These are phyloP conservation scores for Willaertia magna DNA, from an alignment of 208 protist species.

Conservation along the genomic window DNA sequence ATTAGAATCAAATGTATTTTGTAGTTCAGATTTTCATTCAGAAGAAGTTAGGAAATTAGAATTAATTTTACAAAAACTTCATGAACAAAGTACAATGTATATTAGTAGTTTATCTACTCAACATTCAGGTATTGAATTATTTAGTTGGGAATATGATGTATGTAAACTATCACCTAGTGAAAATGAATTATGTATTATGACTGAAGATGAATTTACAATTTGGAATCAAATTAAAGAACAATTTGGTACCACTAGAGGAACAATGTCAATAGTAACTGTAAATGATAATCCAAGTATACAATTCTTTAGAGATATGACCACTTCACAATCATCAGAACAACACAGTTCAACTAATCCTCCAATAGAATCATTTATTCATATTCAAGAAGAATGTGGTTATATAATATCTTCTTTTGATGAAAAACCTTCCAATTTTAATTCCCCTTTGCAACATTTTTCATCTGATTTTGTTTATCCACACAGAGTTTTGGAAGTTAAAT, in stretches of 20 bases:
- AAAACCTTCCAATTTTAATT: too few species aligned
- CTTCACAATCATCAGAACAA: not conserved
- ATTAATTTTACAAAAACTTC: not conserved
- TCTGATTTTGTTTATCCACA: not conserved
- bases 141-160: not conserved
- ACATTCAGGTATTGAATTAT: not conserved
- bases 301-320: not conserved
- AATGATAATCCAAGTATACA: not conserved
- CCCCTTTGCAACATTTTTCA: not conserved
- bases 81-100: not conserved
- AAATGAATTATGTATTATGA: not conserved
- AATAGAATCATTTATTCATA: not conserved
- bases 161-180: not conserved
- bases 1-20: not conserved
- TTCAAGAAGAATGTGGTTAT: not conserved
- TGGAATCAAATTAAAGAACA: not conserved
- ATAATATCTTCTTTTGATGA: not conserved
- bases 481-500: not conserved
- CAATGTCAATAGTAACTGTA: not conserved
- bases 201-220: not conserved
- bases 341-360: not conserved
- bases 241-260: not conserved
- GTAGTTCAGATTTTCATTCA: not conserved
- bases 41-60: not conserved
- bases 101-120: not conserved